These are phyloP conservation scores for Ustanciosporium gigantosporum DNA, from an alignment of 1,284 basidiomycete species.

Conservation along the genomic window DNA sequence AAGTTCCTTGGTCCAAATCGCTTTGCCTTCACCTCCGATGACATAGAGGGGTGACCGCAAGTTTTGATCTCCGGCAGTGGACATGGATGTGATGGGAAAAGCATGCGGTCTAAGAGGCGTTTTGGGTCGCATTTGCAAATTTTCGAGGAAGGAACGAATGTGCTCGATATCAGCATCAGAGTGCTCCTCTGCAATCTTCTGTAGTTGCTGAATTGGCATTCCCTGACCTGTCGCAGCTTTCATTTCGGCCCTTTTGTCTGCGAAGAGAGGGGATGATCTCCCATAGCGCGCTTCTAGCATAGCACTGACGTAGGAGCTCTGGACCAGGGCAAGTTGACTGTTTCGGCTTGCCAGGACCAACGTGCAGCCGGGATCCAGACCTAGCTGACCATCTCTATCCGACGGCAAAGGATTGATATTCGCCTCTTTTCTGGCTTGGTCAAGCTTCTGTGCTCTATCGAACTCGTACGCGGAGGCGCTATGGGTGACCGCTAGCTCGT, in stretches of 20 bases:
- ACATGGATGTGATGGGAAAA: conserved; percentile 74
- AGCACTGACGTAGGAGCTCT: conserved; percentile 48
- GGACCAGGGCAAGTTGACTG: conserved; percentile 54
- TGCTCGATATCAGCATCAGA: conserved; percentile 14
- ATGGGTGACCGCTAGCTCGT: conserved; percentile 34
- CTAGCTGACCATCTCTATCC: conserved; percentile 30
- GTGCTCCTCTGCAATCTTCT: conserved; percentile 18
- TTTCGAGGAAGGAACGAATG: conserved; percentile 16
- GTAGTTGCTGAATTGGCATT: conserved; percentile 1
- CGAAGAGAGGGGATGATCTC: conserved; percentile 43
- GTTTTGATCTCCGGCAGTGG: conserved; percentile 89
- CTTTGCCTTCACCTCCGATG: conserved; percentile 67
- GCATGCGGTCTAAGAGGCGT: conserved; percentile 27
- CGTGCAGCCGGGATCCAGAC: conserved; percentile 41
- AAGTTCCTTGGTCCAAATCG: conserved; percentile 92
- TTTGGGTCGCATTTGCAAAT: conserved; percentile 3
- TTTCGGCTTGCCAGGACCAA: conserved; percentile 54
- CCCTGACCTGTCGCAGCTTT: background rate
- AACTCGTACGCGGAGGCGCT: conserved; percentile 26
- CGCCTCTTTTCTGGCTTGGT: conserved; percentile 37
- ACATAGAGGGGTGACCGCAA: conserved; percentile 69
- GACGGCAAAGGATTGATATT: conserved; percentile 51
- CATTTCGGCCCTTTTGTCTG: conserved; percentile 5
- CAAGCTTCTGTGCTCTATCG: conserved; percentile 31
- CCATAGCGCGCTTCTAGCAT: conserved; percentile 55